phyloP scores from a whole-genome alignment of 139 green algal species.

The Micromonas pusilla region DNA sequence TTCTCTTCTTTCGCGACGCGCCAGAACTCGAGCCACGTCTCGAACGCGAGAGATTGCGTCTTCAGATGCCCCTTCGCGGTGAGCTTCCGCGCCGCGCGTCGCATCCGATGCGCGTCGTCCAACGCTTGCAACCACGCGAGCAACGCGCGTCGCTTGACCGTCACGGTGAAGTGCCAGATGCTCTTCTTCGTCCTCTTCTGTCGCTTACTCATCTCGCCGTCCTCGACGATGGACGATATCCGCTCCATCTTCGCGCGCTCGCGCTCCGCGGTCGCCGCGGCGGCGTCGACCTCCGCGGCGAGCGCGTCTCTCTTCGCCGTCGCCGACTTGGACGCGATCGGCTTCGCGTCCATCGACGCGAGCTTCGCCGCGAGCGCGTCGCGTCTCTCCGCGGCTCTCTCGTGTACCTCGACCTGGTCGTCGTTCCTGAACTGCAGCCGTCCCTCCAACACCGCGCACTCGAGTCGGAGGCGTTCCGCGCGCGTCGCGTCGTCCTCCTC shows the following conservation, averaged over 20 bases:
- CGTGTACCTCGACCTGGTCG: no score
- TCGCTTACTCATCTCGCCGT: neutral
- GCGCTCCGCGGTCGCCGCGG: no score
- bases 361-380: no score
- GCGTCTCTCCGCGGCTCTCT: no score
- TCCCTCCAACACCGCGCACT: neutral
- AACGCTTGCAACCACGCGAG: neutral
- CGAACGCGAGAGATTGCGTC: neutral
- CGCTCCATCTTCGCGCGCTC: no score
- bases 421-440: neutral
- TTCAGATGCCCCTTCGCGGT: neutral
- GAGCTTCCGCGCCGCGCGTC: neutral
- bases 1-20: neutral
- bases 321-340: no score
- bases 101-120: neutral
- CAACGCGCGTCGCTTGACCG: neutral
- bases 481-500: neutral
- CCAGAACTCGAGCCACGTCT: neutral
- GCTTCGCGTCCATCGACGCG: neutral
- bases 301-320: no score
- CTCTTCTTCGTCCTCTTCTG: neutral
- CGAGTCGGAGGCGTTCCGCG: neutral
- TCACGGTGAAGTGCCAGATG: neutral
- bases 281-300: no score
- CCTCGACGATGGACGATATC: no score